These are phyloP conservation scores for Irpex sp. DNA, from an alignment of 1,284 basidiomycete genomes.

Conservation along the genomic window DNA sequence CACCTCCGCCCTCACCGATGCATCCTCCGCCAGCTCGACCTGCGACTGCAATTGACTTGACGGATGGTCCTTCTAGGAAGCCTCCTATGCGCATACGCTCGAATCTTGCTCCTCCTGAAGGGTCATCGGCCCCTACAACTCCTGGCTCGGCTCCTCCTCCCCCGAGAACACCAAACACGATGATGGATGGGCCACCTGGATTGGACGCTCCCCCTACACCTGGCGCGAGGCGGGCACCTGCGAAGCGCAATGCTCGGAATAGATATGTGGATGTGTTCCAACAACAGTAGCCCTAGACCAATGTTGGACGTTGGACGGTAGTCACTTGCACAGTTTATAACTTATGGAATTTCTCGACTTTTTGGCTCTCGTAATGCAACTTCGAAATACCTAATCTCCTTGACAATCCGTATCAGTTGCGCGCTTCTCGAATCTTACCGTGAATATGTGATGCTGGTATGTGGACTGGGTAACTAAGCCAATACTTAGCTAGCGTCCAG, in stretches of 20 bases:
- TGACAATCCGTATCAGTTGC: no score
- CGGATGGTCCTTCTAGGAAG: constrained; percentile 45
- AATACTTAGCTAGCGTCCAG: no score
- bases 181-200: constrained; percentile 23
- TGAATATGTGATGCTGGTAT: no score
- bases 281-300: constrained; percentile 21
- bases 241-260: constrained; percentile 73
- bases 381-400: no score
- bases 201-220: constrained; percentile 40
- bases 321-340: not conserved
- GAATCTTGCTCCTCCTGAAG: constrained; percentile 54
- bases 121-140: constrained; percentile 22
- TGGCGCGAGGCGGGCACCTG: constrained; percentile 52
- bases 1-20: constrained; percentile 23
- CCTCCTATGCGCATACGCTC: constrained; percentile 58
- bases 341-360: not conserved
- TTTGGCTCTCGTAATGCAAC: no score
- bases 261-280: constrained; percentile 88
- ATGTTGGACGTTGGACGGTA: not conserved
- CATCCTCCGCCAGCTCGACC: constrained; percentile 54
- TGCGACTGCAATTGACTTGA: constrained; percentile 59
- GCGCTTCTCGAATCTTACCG: no score
- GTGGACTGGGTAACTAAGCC: no score
- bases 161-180: constrained; percentile 29
- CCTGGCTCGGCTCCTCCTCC: constrained; percentile 21